These are phyloP conservation scores for Geosmithia flava DNA, from an alignment of 2,329 filamentous ascomycete genomes.

Conservation along the genomic window DNA sequence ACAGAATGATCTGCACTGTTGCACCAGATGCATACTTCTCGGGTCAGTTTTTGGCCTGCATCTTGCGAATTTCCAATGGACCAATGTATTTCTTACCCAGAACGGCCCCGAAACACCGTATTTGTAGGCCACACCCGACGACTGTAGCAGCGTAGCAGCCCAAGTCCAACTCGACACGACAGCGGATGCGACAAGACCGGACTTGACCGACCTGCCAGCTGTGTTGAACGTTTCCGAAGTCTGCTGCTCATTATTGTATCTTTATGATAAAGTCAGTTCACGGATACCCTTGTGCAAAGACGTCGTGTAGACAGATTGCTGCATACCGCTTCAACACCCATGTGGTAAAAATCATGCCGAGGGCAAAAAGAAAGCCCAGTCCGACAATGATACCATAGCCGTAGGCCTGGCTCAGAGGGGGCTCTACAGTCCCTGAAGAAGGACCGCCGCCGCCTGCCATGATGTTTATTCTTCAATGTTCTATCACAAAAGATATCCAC, in stretches of 20 bases:
- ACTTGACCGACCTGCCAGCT: conserved; percentile 78
- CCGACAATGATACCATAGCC: conserved; percentile 72
- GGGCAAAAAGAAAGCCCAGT: conserved; percentile 59
- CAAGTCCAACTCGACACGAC: conserved; percentile 94
- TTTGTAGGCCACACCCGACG: conserved; percentile 68
- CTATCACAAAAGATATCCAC: not conserved
- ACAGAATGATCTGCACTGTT: conserved; percentile 77
- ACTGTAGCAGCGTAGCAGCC: conserved; percentile 74
- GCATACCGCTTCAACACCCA: not conserved
- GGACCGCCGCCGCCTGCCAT: not conserved
- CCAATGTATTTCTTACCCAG: conserved; percentile 23
- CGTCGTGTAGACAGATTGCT: not conserved
- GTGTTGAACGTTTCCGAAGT: conserved; percentile 91
- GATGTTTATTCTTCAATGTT: not conserved
- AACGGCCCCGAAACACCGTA: conserved; percentile 52
- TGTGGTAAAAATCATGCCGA: conserved; percentile 43
- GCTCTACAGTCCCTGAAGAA: not conserved
- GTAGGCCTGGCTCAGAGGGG: conserved; percentile 44
- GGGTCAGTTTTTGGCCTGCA: not conserved
- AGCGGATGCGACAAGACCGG: conserved; percentile 73
- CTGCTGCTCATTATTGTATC: conserved; percentile 56
- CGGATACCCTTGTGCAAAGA: not conserved
- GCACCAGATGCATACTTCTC: conserved; percentile 45
- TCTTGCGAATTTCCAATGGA: not conserved
- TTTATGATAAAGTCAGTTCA: conserved; percentile 35